phyloP scores from a whole-genome alignment of 2,329 filamentous ascomycete genomes.

The Fonsecaea pedrosoi region DNA sequence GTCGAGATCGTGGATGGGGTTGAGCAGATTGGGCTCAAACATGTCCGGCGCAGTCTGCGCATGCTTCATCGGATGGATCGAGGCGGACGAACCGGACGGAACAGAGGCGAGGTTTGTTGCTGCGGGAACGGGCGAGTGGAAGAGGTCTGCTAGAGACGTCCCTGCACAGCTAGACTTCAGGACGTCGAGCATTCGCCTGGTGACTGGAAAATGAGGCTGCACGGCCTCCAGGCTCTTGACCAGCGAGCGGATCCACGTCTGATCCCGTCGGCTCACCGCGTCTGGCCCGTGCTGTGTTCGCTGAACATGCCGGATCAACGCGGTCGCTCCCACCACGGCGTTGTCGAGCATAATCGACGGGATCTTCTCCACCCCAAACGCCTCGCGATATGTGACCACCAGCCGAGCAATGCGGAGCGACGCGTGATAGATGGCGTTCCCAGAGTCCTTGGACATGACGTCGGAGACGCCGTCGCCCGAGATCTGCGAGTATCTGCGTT shows the following conservation, averaged over 20 bases:
- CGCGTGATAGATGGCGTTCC: neutral
- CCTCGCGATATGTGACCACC: conserved; percentile 18
- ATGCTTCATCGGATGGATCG: too few species aligned
- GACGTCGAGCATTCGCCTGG: conserved; percentile 10
- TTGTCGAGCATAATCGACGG: conserved; percentile 23
- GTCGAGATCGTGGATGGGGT: neutral
- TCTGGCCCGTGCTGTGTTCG: neutral
- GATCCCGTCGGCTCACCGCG: conserved; percentile 1
- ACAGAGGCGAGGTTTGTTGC: neutral
- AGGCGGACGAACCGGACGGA: too few species aligned
- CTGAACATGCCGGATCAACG: conserved; percentile 1
- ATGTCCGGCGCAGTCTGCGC: too few species aligned
- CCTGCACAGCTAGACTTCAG: conserved; percentile 4
- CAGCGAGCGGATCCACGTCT: conserved; percentile 8
- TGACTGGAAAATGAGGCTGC: conserved; percentile 13
- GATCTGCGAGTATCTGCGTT: conserved; percentile 11
- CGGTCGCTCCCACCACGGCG: conserved; percentile 13
- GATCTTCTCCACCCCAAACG: conserved; percentile 22
- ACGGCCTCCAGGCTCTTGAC: conserved; percentile 13
- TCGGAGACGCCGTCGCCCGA: neutral
- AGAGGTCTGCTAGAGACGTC: conserved; percentile 2
- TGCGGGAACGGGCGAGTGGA: conserved; percentile 1
- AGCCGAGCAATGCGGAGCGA: conserved; percentile 17
- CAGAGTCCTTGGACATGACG: neutral
- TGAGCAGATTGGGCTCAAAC: neutral